Base-by-base conservation (phyloP, 2,329 filamentous ascomycete genomes). In the Graphiopsis chlorocephala region DNA sequence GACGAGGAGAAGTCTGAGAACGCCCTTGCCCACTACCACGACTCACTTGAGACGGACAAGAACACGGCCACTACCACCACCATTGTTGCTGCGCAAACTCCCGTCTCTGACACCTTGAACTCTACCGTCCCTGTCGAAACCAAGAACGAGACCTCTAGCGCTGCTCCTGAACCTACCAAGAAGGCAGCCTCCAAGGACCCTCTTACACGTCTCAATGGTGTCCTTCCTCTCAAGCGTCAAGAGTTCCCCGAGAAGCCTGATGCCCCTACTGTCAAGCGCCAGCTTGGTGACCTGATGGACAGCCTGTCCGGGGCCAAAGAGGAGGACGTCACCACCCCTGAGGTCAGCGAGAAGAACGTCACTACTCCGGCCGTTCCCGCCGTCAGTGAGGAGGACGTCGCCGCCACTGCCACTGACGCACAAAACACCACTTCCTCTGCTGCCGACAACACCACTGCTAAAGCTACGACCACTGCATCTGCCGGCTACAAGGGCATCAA, bases 401-500 rank as follows among this genome's bases (percentile, higher is more conserved):
- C 26, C 56, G 35, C 35, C 17, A 31, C 56, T 29, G 8, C 48
- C 12, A 29, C 50, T 28, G 48, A 53, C 2, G 48, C 31, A 17
- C 53, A 47, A 25, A 55, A 62, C 15, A 33, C 23, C 60, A 55
- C 48, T 26, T 35, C 59, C 17, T 45, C 38, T 45, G n/a, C 38
- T 45, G 47, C 47, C 10, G 31, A 12, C 31, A 62, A 62, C 33
- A 28, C 26, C 17, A 61, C 59, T 2, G 38, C 38, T 20, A 45
- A 45, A n/a, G 50, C 50, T 31, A 20, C 26, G 11, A 26, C 23
- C 3, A 48, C 20, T 26, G 20, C 45, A 26, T 35, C 20, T 2
- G 29, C 4, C 3, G 48, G 60, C 60, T 62, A 29, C 48, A 15
- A 55, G 26, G 60, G 60, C 35, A 55, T 62, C 60, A 62, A 45